Conservation (phyloP, 2,329 filamentous ascomycete genomes). For the Botrytis paeoniae region DNA sequence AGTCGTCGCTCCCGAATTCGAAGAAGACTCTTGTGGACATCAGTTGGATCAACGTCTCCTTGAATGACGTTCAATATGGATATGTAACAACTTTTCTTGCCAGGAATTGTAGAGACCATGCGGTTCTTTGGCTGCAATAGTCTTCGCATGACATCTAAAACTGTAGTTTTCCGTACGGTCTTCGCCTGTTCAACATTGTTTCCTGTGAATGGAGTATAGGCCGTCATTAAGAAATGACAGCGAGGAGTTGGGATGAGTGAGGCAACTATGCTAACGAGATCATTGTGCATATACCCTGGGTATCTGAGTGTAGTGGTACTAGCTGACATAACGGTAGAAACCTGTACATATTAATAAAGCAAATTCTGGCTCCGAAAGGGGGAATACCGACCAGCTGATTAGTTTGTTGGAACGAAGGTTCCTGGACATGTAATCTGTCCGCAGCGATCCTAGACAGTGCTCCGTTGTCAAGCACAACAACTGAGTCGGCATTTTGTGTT, state of each 20-base stretch:
- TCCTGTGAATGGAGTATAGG: constrained; percentile 95
- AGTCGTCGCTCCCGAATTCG: constrained; percentile 91
- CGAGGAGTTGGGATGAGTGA: constrained; percentile 94
- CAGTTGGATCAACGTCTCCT: constrained; percentile 95
- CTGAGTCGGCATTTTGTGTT: constrained; percentile 94
- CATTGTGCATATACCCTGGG: constrained; percentile 99
- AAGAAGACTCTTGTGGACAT: constrained; percentile 96
- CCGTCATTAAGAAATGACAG: constrained; percentile 97
- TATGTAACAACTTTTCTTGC: constrained; percentile 98
- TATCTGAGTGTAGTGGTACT: constrained; percentile 95
- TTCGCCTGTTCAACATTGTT: constrained; percentile 96
- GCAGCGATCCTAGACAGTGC: constrained; percentile 91
- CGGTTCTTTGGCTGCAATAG: constrained; percentile 96
- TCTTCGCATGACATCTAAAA: constrained; percentile 94
- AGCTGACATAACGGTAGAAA: constrained; percentile 97
- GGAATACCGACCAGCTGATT: constrained; percentile 72
- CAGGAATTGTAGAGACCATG: constrained; percentile 95
- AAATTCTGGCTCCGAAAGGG: constrained; percentile 20
- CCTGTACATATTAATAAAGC: constrained; percentile 43
- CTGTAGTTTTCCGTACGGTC: constrained; percentile 96
- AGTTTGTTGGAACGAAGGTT: constrained; percentile 94
- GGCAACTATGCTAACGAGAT: constrained; percentile 93
- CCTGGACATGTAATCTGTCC: constrained; percentile 89
- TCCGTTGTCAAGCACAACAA: constrained; percentile 95
- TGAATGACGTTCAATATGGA: constrained; percentile 99